Evolutionary conservation across 345 rosid genomes (phyloP).

Genomic region (Microthlaspi erraticum): DNA sequence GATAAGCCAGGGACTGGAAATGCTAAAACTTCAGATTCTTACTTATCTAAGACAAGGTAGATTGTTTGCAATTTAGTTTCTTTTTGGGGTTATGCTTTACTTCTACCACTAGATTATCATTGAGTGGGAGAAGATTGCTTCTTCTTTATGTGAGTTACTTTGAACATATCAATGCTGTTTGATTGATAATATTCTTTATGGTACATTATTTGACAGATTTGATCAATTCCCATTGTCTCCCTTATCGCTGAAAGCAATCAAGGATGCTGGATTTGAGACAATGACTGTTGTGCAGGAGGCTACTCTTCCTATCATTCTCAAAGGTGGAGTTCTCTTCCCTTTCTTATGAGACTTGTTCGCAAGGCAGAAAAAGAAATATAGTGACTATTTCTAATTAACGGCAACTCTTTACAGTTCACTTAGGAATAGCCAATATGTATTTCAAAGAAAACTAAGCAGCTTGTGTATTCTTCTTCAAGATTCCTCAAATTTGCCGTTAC

Average conservation of each 20-base stretch:
- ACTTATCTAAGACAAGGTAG: conserved; percentile 84
- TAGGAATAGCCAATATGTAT: conserved; percentile 15
- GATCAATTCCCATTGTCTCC: conserved; percentile 82
- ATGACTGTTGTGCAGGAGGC: conserved; percentile 99
- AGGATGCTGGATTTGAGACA: conserved; percentile 91
- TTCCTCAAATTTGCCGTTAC: neutral
- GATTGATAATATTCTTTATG: conserved; percentile 21
- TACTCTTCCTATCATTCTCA: conserved; percentile 82
- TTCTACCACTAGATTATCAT: neutral
- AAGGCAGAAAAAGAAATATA: neutral
- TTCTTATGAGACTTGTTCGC: conserved; percentile 13
- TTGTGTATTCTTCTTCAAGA: conserved; percentile 20
- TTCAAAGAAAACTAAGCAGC: neutral
- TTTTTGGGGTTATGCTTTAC: neutral
- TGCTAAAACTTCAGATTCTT: conserved; percentile 60
- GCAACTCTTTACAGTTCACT: conserved; percentile 1
- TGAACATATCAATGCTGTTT: conserved; percentile 26
- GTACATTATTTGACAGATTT: conserved; percentile 65
- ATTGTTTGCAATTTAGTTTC: neutral
- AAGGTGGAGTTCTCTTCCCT: conserved; percentile 55
- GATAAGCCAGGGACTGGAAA: conserved; percentile 45
- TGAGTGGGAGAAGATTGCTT: conserved; percentile 10
- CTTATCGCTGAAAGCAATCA: conserved; percentile 79
- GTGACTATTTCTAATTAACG: neutral
- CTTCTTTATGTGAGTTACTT: conserved; percentile 23